Base-by-base conservation (phyloP, 2,329 filamentous ascomycete species). In the Paraconiothyrium sp. region DNA sequence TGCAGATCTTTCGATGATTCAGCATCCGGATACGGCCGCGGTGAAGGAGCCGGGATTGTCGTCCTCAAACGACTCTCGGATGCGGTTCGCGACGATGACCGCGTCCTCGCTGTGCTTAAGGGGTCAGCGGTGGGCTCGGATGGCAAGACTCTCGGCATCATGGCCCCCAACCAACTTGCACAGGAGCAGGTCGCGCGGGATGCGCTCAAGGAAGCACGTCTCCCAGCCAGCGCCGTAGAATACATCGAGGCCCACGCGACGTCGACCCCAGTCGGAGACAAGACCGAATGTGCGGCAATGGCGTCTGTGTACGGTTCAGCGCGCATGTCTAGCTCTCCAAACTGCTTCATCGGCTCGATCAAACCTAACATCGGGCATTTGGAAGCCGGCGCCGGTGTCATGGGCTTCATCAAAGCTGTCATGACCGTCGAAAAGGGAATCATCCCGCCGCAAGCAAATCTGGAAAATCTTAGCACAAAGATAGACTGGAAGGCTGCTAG, bases 281-380 rank as follows among this genome's bases (percentile, higher is more conserved):
- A 30, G 16, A 35, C 24, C 6, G 27, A 55, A 44, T 74, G 47
- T 59, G 76, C 9, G 3, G 51, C 49, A 10, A 41, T 52, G 49
- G 14, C 59, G 60, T 47, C 37, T 1, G 52, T 55, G 5, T 55
- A 46, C 39, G 37, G 52, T 10, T 32, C 30, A 32, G 24, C 57
- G 48, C 24, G 57, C 9, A 20, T 41, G 22, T 24, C 35, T 48
- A 54, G 39, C 9, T 43, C 30, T 24, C 54, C 22, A 2, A 14
- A 44, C 8, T 56, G 50, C 39, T 50, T 39, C 41, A 55, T 66
- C 16, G 64, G 64, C 20, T 44, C 46, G 9, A 34, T 64, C 41
- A 66, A 52, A 79, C 80, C 67, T 76, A 78, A 80, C 46, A 70
- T 81, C 57, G 79, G 79, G 4, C 79, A 81, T 60, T 72, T 74